Conservation (phyloP, 352 stramenopile genomes). For the Phytophthora capsici region DNA sequence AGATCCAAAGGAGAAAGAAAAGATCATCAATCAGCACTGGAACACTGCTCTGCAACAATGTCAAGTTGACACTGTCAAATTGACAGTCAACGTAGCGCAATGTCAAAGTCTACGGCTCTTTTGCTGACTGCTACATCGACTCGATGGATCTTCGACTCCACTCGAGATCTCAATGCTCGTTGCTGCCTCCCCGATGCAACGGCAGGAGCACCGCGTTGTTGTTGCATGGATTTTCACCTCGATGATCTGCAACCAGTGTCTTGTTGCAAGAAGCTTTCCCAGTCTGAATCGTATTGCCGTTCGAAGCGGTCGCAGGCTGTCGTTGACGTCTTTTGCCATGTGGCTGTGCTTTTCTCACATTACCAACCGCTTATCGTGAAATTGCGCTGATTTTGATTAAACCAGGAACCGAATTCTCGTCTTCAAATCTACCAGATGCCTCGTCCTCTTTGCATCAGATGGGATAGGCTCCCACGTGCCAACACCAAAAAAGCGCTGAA, state of each 20-base stretch:
- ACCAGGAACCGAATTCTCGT: background rate
- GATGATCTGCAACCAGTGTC: too few species aligned
- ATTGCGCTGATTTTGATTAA: background rate
- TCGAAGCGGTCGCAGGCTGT: background rate
- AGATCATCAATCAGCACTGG: too few species aligned
- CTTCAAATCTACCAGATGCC: constrained; percentile 9
- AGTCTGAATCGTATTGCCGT: background rate
- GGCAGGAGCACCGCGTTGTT: too few species aligned
- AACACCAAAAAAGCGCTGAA: constrained; percentile 17
- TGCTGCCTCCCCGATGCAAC: too few species aligned
- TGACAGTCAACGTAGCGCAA: background rate
- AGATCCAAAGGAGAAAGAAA: too few species aligned
- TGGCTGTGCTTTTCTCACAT: constrained; percentile 13
- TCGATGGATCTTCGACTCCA: background rate
- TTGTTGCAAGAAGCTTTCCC: too few species aligned
- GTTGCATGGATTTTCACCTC: too few species aligned
- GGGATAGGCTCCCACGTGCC: constrained; percentile 12
- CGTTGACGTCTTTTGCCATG: constrained; percentile 7
- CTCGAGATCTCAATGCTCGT: background rate
- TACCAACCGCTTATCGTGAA: background rate
- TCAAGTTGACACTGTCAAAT: too few species aligned
- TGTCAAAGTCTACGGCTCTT: background rate
- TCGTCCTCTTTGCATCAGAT: constrained; percentile 5
- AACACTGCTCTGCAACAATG: too few species aligned
- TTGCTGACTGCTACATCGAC: background rate